Conservation (phyloP, 73 alveolate species). For the Stentor roeselii region DNA sequence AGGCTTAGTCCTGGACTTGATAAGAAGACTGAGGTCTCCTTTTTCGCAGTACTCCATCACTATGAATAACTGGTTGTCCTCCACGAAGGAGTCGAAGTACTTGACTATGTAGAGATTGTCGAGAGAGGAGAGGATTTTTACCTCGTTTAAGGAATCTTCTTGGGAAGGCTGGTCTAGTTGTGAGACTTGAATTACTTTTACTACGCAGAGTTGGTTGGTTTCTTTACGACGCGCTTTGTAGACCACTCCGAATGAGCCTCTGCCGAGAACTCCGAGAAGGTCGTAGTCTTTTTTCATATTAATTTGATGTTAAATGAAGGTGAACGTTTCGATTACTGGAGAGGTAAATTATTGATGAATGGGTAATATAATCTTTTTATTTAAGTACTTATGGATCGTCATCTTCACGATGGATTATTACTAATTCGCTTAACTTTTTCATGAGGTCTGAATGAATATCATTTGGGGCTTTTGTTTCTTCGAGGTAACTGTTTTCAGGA, state of each 20-base stretch:
- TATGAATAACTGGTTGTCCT: slow-evolving; percentile 51
- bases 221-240: slow-evolving; percentile 47
- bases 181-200: slow-evolving; percentile 22
- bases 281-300: not conserved
- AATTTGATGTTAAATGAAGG: too few species aligned
- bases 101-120: slow-evolving; percentile 62
- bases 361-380: too few species aligned
- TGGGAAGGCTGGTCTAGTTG: slow-evolving; percentile 32
- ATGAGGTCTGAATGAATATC: not conserved
- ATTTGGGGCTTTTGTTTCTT: not conserved
- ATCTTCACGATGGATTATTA: slow-evolving; percentile 40
- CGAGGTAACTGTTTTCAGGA: not conserved
- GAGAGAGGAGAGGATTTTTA: slow-evolving; percentile 49
- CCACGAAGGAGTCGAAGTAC: slow-evolving; percentile 69
- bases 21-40: slow-evolving; percentile 59
- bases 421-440: slow-evolving; percentile 35
- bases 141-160: slow-evolving; percentile 67
- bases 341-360: too few species aligned
- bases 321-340: too few species aligned
- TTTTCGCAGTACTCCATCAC: slow-evolving; percentile 79
- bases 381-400: too few species aligned
- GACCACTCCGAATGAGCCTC: slow-evolving; percentile 60
- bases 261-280: slow-evolving; percentile 26
- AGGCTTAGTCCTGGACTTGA: slow-evolving; percentile 37
- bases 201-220: slow-evolving; percentile 23